These are phyloP conservation scores for Scenedesmus sp. DNA, from an alignment of 163 green algal species.

Conservation along the genomic window DNA sequence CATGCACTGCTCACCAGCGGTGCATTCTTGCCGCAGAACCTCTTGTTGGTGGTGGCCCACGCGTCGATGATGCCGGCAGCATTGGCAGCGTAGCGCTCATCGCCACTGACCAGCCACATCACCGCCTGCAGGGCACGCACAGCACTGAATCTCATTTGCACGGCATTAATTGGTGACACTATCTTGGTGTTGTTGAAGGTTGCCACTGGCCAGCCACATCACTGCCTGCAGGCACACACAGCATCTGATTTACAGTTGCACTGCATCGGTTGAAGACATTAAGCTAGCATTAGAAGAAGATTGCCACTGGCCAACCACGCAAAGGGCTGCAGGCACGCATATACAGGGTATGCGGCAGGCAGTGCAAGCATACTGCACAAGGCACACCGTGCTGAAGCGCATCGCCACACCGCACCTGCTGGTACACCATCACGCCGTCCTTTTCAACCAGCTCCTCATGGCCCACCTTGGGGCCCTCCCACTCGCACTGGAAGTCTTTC, in stretches of 20 bases:
- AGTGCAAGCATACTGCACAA: neutral
- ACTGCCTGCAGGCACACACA: no score
- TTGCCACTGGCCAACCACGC: no score
- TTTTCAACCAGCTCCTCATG: slow-evolving; percentile 44
- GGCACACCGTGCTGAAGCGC: neutral
- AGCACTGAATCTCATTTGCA: neutral
- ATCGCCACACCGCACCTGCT: neutral
- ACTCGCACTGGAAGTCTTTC: slow-evolving; percentile 14
- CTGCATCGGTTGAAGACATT: no score
- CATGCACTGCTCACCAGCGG: slow-evolving; percentile 40
- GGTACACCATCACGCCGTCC: slow-evolving; percentile 40
- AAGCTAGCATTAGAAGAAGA: no score
- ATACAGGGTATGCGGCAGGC: no score
- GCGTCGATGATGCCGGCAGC: slow-evolving; percentile 40
- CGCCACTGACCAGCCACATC: slow-evolving; percentile 34
- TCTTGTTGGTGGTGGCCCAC: slow-evolving; percentile 39
- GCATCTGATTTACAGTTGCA: no score
- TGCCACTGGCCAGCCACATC: no score
- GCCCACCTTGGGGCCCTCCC: slow-evolving; percentile 24
- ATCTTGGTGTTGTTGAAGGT: neutral
- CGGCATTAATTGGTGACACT: neutral
- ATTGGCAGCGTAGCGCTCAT: slow-evolving; percentile 41
- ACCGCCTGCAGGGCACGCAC: slow-evolving; percentile 18
- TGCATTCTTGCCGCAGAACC: slow-evolving; percentile 40
- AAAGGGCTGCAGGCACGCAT: no score